Base-by-base conservation (phyloP, 2,329 filamentous ascomycete species). In the Pseudogymnoascus sp. region DNA sequence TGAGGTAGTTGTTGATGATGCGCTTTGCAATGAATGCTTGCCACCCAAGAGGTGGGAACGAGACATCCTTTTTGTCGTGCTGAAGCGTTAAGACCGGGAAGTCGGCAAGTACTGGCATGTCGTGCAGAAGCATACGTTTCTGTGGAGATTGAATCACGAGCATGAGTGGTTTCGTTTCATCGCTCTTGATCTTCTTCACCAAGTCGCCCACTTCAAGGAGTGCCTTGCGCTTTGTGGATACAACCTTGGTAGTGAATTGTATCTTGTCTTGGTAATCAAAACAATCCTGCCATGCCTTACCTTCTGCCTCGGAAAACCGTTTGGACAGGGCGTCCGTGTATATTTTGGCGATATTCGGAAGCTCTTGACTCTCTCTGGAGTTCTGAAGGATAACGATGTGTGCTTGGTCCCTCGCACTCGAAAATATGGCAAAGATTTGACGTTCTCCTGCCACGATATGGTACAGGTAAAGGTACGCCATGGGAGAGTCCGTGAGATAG, bases 401-500 rank as follows among this genome's bases (percentile, higher is more conserved):
- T 0, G 93, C 95, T 70, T 95, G 87, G 11, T 87, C 83, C 67
- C 84, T 88, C 0, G 85, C 85, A 0, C 91, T 93, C 0, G 93
- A 97, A 75, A 99, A 96, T 4, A 99, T 75, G 0, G 91, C 93
- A 74, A 97, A 97, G 61, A 99, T 88, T 71, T 99, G 93, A 37
- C 91, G 85, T 64, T 99, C 93, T 2, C 93, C 92, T 11, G 92
- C 88, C 50, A 89, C 88, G 71, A 99, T 89, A 75, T 99, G 95
- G 64, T 96, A 97, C 28, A 99, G 80, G 72, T 95, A 97, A 62
- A 97, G 82, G 73, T 96, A 99, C 18, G 87, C 88, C 73, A 97
- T 81, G 0, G 85, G 81, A 0, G 88, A 85, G 1, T 88, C 82
- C 16, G 88, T 84, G 2, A 99, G 85, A 71, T 99, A 99, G 0